Evolutionary conservation across 2,329 filamentous ascomycete genomes (phyloP), one percentile per base, ranked within the genome.

Genomic region (Macrophomina tecta): DNA sequence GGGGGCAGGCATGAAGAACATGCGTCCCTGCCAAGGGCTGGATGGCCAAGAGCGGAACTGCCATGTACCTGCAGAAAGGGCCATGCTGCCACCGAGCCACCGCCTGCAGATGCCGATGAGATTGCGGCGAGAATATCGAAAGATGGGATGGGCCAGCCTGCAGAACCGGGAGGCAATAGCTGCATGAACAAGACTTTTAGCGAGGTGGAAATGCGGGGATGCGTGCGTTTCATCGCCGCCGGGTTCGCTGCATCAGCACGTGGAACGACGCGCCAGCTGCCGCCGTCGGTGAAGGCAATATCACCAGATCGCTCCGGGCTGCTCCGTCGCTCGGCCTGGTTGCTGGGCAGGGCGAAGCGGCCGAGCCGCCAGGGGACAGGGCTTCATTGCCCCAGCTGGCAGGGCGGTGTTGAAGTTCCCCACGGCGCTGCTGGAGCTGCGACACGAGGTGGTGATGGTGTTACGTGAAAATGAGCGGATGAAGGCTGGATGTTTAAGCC

Each of bases 151-250:
- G 12, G 32, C 30, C 23, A 58, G 6, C 49, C 28, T 16, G 53
- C 18, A 28, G n/a, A n/a, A 14, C 18, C 38, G 55, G 18, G 5
- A 14, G 11, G 36, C 38, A 38, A 23, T 55, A 55, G 34, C 45
- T 62, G 58, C 58, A 62, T 62, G 32, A 62, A 23, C 30, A 38
- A 34, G 58, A 55, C 1, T 23, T 28, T 49, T 36, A 49, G 58
- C 58, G 58, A 61, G 45, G 45, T 28, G 45, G 45, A 5, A 62
- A 51, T 49, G 58, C 58, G 58, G 58, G 58, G 58, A 62, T 48
- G 30, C 23, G 12, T 7, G 11, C n/a, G 58, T 62, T 62, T 62
- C 58, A 62, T 62, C 58, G n/a, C n/a, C 58, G 11, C 58, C 28
- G 16, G 58, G 45, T 49, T 30, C 16, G 7, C 2, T 36, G 42